Base-by-base conservation (phyloP, 371 early-diverging fungal species). In the Saksenaea vasiformis region DNA sequence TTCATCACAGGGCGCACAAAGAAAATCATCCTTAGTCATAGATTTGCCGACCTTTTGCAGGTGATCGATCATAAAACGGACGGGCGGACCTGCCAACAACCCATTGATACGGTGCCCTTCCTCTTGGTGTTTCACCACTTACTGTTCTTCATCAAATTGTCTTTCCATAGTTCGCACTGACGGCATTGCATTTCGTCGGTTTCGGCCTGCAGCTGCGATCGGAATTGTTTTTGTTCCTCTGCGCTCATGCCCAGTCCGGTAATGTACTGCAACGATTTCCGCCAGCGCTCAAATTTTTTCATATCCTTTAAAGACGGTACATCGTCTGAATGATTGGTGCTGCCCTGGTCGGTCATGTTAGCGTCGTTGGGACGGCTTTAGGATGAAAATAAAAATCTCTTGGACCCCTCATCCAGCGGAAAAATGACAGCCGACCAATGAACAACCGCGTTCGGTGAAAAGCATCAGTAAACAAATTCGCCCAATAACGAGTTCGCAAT, bases 51-150 rank as follows among this genome's bases (percentile, higher is more conserved):
- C 77, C 62, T 89, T 86, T 41, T 76, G 73, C 24, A 96, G 75
- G 51, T 90, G 82, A 53, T 91, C 87, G 47, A 90, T 70, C 94
- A 96, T 93, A 72, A 96, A 95, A 35, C 80, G 76, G 2, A 95
- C 90, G 58, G 93, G 83, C 11, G 97, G 93, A 72, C 93, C 91
- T 88, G 68, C 41, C 11, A 28, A 61, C 15, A 17, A 35, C 31
- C 7, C 15, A 15, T 7, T 35, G 19, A 24, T 37, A 31, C 35
- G 28, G n/a, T 44, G 24, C 7, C 47, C 15, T 58, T 9, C n/a
- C 27, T 17, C 24, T 60, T 56, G 13, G 1, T n/a, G 7, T 37
- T 19, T 14, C 43, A 9, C 7, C n/a, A 61, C 83, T 65, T 83
- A 83, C 91, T 91, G 70, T 80, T 86, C 56, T 88, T 84, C 44